These are phyloP conservation scores for Immersiella caudata DNA, from an alignment of 495 filamentous ascomycete genomes.

Conservation along the genomic window DNA sequence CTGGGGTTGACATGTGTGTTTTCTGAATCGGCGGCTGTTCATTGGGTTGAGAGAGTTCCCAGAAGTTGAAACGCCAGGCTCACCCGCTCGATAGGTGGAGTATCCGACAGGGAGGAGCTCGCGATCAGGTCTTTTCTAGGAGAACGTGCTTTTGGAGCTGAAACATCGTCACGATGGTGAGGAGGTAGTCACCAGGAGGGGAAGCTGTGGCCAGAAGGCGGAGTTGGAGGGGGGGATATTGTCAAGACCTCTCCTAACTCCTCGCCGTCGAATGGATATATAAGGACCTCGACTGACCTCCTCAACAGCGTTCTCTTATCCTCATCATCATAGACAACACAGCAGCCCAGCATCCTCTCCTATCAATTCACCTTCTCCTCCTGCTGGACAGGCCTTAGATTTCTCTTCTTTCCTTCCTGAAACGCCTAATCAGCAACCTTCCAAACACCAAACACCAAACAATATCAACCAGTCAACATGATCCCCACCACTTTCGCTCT, in stretches of 20 bases:
- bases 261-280: neutral
- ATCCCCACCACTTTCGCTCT: slow-evolving; percentile 37
- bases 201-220: neutral
- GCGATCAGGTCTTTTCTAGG: neutral
- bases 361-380: slow-evolving; percentile 15
- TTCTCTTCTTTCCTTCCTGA: slow-evolving; percentile 1
- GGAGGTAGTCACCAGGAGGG: neutral
- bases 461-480: slow-evolving; percentile 22
- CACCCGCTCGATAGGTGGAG: neutral
- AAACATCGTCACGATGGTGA: neutral
- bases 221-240: neutral
- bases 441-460: slow-evolving; percentile 30
- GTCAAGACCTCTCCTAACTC: neutral
- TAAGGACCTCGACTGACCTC: neutral
- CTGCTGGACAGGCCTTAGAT: slow-evolving; percentile 39
- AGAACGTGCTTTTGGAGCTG: neutral
- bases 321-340: neutral
- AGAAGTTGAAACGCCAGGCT: neutral
- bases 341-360: neutral
- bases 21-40: neutral
- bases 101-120: no score
- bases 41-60: neutral
- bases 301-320: neutral
- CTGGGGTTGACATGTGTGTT: neutral
- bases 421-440: slow-evolving; percentile 3